Conservation (phyloP, 768 basidiomycete genomes). For the Boletus pseudopeckii region DNA sequence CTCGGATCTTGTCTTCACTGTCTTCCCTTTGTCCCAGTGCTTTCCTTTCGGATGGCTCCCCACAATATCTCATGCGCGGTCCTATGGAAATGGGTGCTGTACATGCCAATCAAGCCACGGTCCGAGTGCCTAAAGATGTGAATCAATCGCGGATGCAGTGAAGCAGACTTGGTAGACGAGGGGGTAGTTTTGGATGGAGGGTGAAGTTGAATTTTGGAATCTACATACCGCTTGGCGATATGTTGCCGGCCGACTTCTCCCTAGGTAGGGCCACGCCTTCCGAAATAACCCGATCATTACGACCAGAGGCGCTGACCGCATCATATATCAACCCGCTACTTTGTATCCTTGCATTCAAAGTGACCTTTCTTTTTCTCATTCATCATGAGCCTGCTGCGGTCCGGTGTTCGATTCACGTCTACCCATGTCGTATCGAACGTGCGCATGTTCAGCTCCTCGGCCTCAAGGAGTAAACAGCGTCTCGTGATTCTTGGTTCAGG, state of each 20-base stretch:
- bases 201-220: slow-evolving; percentile 33
- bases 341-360: neutral
- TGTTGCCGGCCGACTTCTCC: no score
- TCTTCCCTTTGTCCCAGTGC: slow-evolving; percentile 31
- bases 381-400: slow-evolving; percentile 17
- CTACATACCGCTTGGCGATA: no score
- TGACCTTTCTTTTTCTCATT: neutral
- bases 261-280: neutral
- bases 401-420: slow-evolving; percentile 3
- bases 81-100: slow-evolving; percentile 42
- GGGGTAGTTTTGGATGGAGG: slow-evolving; percentile 33
- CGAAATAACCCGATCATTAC: slow-evolving; percentile 13
- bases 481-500: slow-evolving; percentile 74
- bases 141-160: slow-evolving; percentile 28
- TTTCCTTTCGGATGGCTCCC: slow-evolving; percentile 38
- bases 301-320: no score
- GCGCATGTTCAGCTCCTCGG: slow-evolving; percentile 41
- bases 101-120: slow-evolving; percentile 36
- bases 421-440: neutral
- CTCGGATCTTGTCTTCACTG: neutral
- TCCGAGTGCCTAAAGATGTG: slow-evolving; percentile 33
- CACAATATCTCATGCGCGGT: slow-evolving; percentile 40
- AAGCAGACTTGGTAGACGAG: slow-evolving; percentile 38
- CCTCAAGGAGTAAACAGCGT: slow-evolving; percentile 32
- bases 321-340: neutral